Percentiles rank a stretch among this genome's conserved stretches.
These are phyloP conservation scores for Eutypa lata DNA, from an alignment of 2,329 filamentous ascomycete genomes.

Conservation along the genomic window DNA sequence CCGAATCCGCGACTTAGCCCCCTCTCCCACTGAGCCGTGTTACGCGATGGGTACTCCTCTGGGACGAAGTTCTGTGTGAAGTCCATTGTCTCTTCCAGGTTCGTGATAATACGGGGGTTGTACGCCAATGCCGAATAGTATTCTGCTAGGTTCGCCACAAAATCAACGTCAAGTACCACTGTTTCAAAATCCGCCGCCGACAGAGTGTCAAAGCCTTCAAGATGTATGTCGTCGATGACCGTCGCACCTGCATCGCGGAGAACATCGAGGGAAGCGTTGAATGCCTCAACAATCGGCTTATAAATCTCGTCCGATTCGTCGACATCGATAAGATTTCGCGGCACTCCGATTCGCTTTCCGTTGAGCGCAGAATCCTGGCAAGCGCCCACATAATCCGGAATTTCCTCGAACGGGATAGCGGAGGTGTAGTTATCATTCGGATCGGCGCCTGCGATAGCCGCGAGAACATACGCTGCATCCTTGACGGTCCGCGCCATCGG, in stretches of 20 bases:
- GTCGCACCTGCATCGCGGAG: slow-evolving; percentile 55
- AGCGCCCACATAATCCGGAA: slow-evolving; percentile 60
- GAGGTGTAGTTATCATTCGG: not conserved
- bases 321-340: slow-evolving; percentile 53
- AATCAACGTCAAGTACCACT: slow-evolving; percentile 56
- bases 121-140: slow-evolving; percentile 55
- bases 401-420: slow-evolving; percentile 28
- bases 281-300: slow-evolving; percentile 40
- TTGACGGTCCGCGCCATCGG: not conserved
- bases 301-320: slow-evolving; percentile 7
- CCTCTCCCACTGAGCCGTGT: slow-evolving; percentile 55
- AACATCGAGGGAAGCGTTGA: slow-evolving; percentile 50
- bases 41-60: slow-evolving; percentile 60
- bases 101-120: slow-evolving; percentile 56
- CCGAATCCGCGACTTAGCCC: slow-evolving; percentile 48
- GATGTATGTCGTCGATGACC: slow-evolving; percentile 59
- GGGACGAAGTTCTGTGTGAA: slow-evolving; percentile 51
- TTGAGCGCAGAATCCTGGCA: slow-evolving; percentile 50
- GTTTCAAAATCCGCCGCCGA: slow-evolving; percentile 25
- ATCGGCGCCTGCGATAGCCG: not conserved
- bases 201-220: slow-evolving; percentile 48
- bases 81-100: slow-evolving; percentile 46
- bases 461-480: not conserved
- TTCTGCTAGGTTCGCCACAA: slow-evolving; percentile 50
- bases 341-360: slow-evolving; percentile 62